Evolutionary conservation across 2,329 filamentous ascomycete species (phyloP).

Genomic region (Sporothrix inflata): DNA sequence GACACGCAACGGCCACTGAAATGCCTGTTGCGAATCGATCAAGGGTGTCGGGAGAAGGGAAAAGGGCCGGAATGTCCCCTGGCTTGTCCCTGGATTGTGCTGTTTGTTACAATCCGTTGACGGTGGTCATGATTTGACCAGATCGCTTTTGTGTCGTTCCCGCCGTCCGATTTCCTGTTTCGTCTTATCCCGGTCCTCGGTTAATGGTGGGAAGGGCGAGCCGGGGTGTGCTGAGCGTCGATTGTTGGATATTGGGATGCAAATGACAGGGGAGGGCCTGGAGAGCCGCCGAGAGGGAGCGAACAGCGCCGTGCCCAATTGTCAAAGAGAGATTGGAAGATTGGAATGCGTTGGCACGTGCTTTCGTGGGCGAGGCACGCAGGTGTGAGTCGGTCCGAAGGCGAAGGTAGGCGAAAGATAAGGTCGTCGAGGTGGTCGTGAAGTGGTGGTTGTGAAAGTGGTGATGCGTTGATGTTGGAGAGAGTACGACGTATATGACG

Average conservation of each 20-base stretch:
- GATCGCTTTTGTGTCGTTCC: background rate
- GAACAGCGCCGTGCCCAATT: background rate
- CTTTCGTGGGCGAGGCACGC: conserved; percentile 4
- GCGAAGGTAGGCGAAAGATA: conserved; percentile 18
- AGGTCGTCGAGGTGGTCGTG: background rate
- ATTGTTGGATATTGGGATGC: background rate
- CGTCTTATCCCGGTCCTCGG: conserved; percentile 10
- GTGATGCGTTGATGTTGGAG: background rate
- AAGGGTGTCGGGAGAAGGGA: too few species aligned
- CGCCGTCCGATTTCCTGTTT: background rate
- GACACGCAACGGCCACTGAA: too few species aligned
- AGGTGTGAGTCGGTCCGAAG: conserved; percentile 20
- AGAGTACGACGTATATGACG: background rate
- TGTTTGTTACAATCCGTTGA: background rate
- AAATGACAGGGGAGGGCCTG: background rate
- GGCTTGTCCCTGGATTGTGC: background rate
- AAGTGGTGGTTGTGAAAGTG: background rate
- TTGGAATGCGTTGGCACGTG: conserved; percentile 19
- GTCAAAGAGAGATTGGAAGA: background rate
- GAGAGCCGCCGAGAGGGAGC: background rate
- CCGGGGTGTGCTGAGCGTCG: background rate
- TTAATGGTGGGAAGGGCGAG: background rate
- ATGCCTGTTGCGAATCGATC: too few species aligned
- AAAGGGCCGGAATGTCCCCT: background rate
- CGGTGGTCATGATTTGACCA: background rate